Percentiles rank a stretch among this genome's conserved stretches.
Conservation (phyloP, 2,329 filamentous ascomycete genomes). For the Pseudogymnoascus sp. region DNA sequence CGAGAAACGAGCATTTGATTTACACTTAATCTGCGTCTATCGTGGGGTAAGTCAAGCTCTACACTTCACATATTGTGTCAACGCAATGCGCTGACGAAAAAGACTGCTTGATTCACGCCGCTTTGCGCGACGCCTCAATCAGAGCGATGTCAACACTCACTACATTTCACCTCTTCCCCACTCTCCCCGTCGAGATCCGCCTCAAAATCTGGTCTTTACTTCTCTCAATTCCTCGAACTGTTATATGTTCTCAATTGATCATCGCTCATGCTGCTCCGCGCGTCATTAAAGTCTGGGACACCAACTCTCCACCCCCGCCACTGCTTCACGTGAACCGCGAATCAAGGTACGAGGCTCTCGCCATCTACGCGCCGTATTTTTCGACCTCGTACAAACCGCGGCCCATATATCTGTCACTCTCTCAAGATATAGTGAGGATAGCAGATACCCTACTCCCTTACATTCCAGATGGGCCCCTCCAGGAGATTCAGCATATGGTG, state of each 20-base stretch:
- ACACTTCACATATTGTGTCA: not conserved
- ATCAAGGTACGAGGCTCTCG: slow-evolving; percentile 14
- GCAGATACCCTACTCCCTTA: slow-evolving; percentile 19
- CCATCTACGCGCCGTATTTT: slow-evolving; percentile 18
- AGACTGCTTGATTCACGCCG: not conserved
- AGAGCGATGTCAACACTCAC: slow-evolving; percentile 10
- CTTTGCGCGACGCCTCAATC: not conserved
- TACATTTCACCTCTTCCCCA: slow-evolving; percentile 23
- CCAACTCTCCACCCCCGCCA: not conserved
- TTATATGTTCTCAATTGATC: slow-evolving; percentile 18
- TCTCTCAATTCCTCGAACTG: slow-evolving; percentile 16
- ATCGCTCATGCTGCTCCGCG: slow-evolving; percentile 6
- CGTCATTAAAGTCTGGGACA: not conserved
- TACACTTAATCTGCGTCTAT: not conserved
- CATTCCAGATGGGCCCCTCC: slow-evolving; percentile 14
- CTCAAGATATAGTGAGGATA: slow-evolving; percentile 19
- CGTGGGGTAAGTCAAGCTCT: not conserved
- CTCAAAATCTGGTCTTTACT: slow-evolving; percentile 23
- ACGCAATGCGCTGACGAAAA: not conserved
- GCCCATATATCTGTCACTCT: slow-evolving; percentile 20
- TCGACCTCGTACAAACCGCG: slow-evolving; percentile 13
- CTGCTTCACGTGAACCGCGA: slow-evolving; percentile 14
- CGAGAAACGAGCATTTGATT: not conserved
- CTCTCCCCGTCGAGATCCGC: slow-evolving; percentile 24
- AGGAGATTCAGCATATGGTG: slow-evolving; percentile 16